Conservation (phyloP, 129 eudicot species). For the carrot (Daucus carota) region DH1_v3.0 NC_030387.2:30447001-30447500, state of each 20-base stretch:
- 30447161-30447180: not conserved
- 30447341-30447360: constrained; percentile 28
- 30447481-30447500: too few species aligned
- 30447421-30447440: not conserved
- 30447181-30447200: not conserved
- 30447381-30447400: not conserved
- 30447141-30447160: not conserved
- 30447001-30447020: not conserved
- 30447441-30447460: not conserved
- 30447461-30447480: too few species aligned
- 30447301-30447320: constrained; percentile 30
- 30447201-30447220: constrained; percentile 19
- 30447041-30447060: constrained; percentile 88
- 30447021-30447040: constrained; percentile 27
- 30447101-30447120: constrained; percentile 23
- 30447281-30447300: constrained; percentile 22
- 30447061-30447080: constrained; percentile 54
- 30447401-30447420: not conserved
- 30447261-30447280: not conserved
- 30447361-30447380: constrained; percentile 31
- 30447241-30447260: constrained; percentile 11
- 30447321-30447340: constrained; percentile 34
- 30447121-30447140: constrained; percentile 15
- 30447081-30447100: constrained; percentile 25
- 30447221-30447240: constrained; percentile 16